phyloP scores from a whole-genome alignment of 2,329 filamentous ascomycete genomes.

The Cryphonectria nitschkei region DNA sequence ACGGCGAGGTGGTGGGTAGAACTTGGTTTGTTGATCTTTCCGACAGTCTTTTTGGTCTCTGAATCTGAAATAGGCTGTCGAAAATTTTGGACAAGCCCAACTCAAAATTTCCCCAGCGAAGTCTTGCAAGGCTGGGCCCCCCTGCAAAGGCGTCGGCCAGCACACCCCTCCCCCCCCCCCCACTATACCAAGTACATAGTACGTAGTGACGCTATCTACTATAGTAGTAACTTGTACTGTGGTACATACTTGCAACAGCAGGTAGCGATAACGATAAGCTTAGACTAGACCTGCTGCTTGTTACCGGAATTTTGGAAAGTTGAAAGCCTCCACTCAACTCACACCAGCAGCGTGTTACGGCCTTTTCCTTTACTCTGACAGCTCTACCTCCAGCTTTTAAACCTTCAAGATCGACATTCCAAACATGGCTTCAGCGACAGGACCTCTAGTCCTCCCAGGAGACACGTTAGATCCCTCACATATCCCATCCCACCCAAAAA shows the following conservation, averaged over 20 bases:
- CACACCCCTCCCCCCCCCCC: neutral
- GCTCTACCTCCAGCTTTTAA: neutral
- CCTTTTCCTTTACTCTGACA: neutral
- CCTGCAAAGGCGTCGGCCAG: conserved; percentile 15
- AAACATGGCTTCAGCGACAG: conserved; percentile 42
- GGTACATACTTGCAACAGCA: neutral
- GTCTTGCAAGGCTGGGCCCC: conserved; percentile 12
- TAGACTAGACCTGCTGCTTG: neutral
- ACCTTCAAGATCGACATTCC: conserved; percentile 45
- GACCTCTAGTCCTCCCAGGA: conserved; percentile 78
- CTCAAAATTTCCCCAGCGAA: conserved; percentile 26
- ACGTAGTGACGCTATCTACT: neutral
- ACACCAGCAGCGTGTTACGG: neutral
- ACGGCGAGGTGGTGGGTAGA: neutral
- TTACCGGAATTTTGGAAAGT: neutral
- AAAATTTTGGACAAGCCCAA: conserved; percentile 28
- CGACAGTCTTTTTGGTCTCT: neutral
- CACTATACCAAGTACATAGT: neutral
- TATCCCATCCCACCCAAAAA: conserved; percentile 70
- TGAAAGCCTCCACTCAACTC: neutral
- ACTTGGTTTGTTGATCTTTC: neutral
- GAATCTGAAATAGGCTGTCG: conserved; percentile 18
- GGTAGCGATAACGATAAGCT: conserved; percentile 22
- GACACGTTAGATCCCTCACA: conserved; percentile 69
- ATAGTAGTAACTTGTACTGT: neutral